Percentiles rank a stretch among this genome's conserved stretches.
Conservation (phyloP, 1,284 basidiomycete genomes). For the Anthracocystis walkeri region DNA sequence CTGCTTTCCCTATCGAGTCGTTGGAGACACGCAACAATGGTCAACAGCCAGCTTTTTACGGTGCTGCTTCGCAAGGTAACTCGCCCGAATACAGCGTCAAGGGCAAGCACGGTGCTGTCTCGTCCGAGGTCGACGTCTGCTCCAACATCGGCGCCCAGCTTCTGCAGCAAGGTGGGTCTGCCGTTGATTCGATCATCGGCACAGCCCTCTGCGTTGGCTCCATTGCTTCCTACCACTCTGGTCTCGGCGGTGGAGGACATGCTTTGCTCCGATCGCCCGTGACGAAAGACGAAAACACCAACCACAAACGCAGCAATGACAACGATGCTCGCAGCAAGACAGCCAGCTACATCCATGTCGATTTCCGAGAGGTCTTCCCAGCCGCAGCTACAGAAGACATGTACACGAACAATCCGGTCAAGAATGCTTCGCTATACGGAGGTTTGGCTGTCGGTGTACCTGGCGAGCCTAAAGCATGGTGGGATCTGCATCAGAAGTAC, state of each 20-base stretch:
- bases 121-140: slow-evolving; percentile 70
- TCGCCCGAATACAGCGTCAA: slow-evolving; percentile 36
- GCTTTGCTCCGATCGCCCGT: slow-evolving; percentile 55
- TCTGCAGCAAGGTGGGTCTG: slow-evolving; percentile 70
- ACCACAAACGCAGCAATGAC: slow-evolving; percentile 20
- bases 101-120: slow-evolving; percentile 62
- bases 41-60: slow-evolving; percentile 37
- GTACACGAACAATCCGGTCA: slow-evolving; percentile 52
- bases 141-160: slow-evolving; percentile 70
- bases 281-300: slow-evolving; percentile 21
- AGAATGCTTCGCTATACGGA: slow-evolving; percentile 42
- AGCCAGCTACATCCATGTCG: slow-evolving; percentile 69
- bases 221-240: slow-evolving; percentile 70
- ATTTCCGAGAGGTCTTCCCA: slow-evolving; percentile 71
- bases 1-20: slow-evolving; percentile 16
- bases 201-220: slow-evolving; percentile 70
- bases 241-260: slow-evolving; percentile 70
- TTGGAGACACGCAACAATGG: slow-evolving; percentile 19
- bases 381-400: slow-evolving; percentile 70
- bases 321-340: slow-evolving; percentile 34
- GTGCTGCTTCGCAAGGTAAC: slow-evolving; percentile 59
- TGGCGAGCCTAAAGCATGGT: slow-evolving; percentile 68
- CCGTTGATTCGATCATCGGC: slow-evolving; percentile 68
- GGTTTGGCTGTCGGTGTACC: slow-evolving; percentile 69
- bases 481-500: slow-evolving; percentile 63